Percentiles rank a stretch among this genome's conserved stretches.
Conservation (phyloP, 257 asterid genomes). For the Nicotiana tomentosiformis region DNA sequence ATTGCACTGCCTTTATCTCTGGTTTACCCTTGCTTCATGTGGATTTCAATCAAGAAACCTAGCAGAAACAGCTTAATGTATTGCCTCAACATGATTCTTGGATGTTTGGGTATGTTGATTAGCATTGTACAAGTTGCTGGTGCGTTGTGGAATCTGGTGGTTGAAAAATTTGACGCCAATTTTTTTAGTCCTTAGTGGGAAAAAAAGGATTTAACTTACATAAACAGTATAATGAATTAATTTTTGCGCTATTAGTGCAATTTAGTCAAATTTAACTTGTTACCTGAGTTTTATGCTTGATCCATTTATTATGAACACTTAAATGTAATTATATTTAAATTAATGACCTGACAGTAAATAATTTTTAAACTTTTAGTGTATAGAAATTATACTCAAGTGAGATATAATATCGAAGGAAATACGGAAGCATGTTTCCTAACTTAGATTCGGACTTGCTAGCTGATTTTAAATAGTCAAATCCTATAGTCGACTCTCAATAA, state of each 20-base stretch:
- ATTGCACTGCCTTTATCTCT: slow-evolving; percentile 46
- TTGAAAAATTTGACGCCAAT: slow-evolving; percentile 52
- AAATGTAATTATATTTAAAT: too few species aligned
- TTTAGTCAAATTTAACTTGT: background rate
- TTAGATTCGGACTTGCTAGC: too few species aligned
- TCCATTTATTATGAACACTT: background rate
- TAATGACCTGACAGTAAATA: background rate
- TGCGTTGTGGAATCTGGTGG: slow-evolving; percentile 53
- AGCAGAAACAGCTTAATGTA: slow-evolving; percentile 24
- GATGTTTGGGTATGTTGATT: slow-evolving; percentile 31
- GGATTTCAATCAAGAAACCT: slow-evolving; percentile 54
- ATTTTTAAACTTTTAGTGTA: background rate
- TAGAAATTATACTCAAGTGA: background rate
- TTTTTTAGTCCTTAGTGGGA: slow-evolving; percentile 46
- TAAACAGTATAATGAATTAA: background rate
- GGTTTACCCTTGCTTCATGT: slow-evolving; percentile 72
- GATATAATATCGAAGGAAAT: background rate
- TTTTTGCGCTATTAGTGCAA: background rate
- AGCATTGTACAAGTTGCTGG: slow-evolving; percentile 21
- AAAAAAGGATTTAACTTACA: background rate
- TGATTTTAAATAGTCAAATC: too few species aligned
- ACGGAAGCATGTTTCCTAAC: background rate
- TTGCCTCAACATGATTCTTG: slow-evolving; percentile 49
- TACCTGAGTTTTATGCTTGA: background rate
- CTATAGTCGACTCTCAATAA: too few species aligned